phyloP scores from a whole-genome alignment of 108 stramenopile species.

The Cyclotella cryptica region DNA sequence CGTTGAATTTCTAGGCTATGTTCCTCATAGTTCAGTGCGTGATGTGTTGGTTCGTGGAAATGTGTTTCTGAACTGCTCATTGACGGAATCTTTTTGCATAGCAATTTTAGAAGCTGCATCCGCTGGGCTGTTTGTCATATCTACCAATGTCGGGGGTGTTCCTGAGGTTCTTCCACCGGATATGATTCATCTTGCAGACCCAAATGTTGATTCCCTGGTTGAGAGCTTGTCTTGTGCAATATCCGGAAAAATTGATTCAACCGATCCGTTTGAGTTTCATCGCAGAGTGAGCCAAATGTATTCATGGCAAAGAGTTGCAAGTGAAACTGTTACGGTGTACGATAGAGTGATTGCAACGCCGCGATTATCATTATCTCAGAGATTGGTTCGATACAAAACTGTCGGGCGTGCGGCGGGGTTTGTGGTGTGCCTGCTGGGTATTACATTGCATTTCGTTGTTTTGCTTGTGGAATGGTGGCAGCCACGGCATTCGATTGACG shows the following conservation, averaged over 20 bases:
- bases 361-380: constrained; percentile 54
- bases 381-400: constrained; percentile 60
- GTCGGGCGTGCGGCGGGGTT: constrained; percentile 74
- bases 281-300: constrained; percentile 70
- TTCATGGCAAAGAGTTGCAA: constrained; percentile 83
- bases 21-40: constrained; percentile 89
- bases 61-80: constrained; percentile 96
- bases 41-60: constrained; percentile 90
- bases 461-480: constrained; percentile 72
- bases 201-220: constrained; percentile 64
- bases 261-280: constrained; percentile 71
- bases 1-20: constrained; percentile 93
- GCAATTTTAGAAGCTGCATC: constrained; percentile 98
- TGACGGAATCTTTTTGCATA: constrained; percentile 99
- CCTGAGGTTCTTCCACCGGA: constrained; percentile 83
- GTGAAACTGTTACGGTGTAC: constrained; percentile 72
- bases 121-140: constrained; percentile 94
- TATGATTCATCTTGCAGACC: constrained; percentile 73
- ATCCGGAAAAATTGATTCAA: constrained; percentile 44
- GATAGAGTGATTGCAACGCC: constrained; percentile 49
- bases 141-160: constrained; percentile 96
- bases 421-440: constrained; percentile 65
- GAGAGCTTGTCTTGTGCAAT: constrained; percentile 48
- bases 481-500: constrained; percentile 67
- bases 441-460: constrained; percentile 71